These are phyloP conservation scores for Diutina catenulata DNA, from an alignment of 1,139 yeast species.

Conservation along the genomic window DNA sequence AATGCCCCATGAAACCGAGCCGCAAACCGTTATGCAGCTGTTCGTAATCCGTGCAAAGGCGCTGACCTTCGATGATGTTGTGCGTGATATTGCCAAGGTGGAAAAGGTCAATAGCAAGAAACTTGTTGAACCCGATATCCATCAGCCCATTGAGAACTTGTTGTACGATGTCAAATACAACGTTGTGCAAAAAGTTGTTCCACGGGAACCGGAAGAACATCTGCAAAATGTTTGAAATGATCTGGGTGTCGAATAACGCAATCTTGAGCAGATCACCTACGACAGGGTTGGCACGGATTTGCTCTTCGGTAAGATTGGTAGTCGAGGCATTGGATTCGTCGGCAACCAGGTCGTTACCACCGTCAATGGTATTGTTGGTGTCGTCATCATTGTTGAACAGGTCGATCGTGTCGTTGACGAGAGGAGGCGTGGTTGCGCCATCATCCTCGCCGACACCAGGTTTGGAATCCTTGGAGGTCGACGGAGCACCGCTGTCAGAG, in stretches of 20 bases:
- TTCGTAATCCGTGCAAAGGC: slow-evolving; percentile 56
- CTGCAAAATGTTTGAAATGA: slow-evolving; percentile 61
- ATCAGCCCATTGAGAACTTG: slow-evolving; percentile 92
- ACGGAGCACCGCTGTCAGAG: slow-evolving; percentile 15
- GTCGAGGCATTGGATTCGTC: slow-evolving; percentile 23
- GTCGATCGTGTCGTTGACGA: slow-evolving; percentile 15
- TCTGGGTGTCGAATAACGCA: slow-evolving; percentile 70
- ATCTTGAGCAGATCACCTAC: slow-evolving; percentile 87
- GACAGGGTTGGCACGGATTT: slow-evolving; percentile 60
- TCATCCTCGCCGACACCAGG: neutral
- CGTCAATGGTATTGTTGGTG: slow-evolving; percentile 13
- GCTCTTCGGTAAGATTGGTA: slow-evolving; percentile 44
- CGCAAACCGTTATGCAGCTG: slow-evolving; percentile 49
- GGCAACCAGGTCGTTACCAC: slow-evolving; percentile 28
- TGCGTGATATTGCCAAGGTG: slow-evolving; percentile 68
- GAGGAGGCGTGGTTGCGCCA: slow-evolving; percentile 27
- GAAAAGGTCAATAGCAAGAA: slow-evolving; percentile 77
- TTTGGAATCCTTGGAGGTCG: neutral
- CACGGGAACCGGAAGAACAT: slow-evolving; percentile 93
- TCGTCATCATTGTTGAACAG: slow-evolving; percentile 12
- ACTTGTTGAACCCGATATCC: slow-evolving; percentile 82
- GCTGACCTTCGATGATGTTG: slow-evolving; percentile 73
- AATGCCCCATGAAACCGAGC: slow-evolving; percentile 94
- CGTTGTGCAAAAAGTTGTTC: slow-evolving; percentile 96
- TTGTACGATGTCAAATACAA: slow-evolving; percentile 93